A percentile compares a stretch with the other conserved stretches of the same genome.
Conservation (phyloP, 768 basidiomycete genomes). For the Russula abietina region DNA sequence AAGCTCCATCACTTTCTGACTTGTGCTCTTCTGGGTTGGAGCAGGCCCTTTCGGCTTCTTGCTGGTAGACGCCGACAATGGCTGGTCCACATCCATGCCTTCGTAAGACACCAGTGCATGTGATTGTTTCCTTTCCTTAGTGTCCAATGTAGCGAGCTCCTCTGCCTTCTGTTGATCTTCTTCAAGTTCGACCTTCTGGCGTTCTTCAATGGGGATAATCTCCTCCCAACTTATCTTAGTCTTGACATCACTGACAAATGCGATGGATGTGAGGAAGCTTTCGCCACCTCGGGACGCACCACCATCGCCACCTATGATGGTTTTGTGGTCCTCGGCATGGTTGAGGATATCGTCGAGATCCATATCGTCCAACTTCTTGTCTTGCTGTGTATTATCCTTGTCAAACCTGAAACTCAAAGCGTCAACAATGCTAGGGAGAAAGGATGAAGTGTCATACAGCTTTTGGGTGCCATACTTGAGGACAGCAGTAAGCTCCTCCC, state of each 20-base stretch:
- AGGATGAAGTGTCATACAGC: constrained; percentile 51
- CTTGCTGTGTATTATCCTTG: no score
- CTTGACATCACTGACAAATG: constrained; percentile 95
- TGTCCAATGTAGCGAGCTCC: constrained; percentile 61
- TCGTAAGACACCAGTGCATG: no score
- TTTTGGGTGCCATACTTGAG: constrained; percentile 98
- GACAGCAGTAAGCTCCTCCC: constrained; percentile 95
- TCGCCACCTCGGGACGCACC: no score
- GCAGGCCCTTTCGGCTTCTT: constrained; percentile 73
- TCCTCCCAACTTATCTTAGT: constrained; percentile 98
- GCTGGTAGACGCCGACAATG: constrained; percentile 49
- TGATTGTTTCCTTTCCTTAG: constrained; percentile 67
- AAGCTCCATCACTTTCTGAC: constrained; percentile 94
- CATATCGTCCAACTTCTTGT: no score
- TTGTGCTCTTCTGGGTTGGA: constrained; percentile 80
- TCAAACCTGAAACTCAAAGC: constrained; percentile 53
- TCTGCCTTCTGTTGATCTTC: constrained; percentile 70
- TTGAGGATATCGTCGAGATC: constrained; percentile 97
- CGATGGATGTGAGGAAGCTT: constrained; percentile 91
- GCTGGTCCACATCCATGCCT: constrained; percentile 88
- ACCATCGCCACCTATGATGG: no score
- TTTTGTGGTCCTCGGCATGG: constrained; percentile 94
- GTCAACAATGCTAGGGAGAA: constrained; percentile 19
- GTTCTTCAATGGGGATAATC: no score
- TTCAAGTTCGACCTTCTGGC: constrained; percentile 83